phyloP scores from a whole-genome alignment of 2,329 filamentous ascomycete species.

The Clonostachys rosea region DNA sequence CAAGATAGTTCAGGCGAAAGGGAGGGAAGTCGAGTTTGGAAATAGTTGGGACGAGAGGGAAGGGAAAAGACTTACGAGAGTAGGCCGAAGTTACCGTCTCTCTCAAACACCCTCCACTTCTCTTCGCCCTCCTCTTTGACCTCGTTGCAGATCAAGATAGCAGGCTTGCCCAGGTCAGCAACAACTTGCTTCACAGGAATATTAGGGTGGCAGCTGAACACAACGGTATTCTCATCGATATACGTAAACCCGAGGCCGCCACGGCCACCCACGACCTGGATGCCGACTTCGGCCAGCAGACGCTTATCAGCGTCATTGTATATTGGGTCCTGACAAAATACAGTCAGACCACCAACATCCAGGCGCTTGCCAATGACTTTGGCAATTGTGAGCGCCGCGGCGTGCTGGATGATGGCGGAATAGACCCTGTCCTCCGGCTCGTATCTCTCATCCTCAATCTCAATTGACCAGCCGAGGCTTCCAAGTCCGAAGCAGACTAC shows the following conservation, averaged over 20 bases:
- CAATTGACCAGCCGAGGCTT: neutral
- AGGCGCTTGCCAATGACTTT: neutral
- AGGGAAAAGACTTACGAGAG: too few relatives aligned
- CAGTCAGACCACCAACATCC: neutral
- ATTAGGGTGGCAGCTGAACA: conserved; percentile 4
- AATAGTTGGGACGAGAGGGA: too few relatives aligned
- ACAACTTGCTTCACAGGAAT: conserved; percentile 11
- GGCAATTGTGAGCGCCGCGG: neutral
- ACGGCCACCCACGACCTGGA: conserved; percentile 5
- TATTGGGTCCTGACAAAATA: neutral
- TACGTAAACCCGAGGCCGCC: conserved; percentile 6
- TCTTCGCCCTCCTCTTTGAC: too few relatives aligned
- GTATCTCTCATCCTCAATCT: neutral
- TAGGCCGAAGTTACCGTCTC: too few relatives aligned
- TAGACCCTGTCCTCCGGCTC: too few relatives aligned
- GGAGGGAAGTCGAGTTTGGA: too few relatives aligned
- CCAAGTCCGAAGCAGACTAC: neutral
- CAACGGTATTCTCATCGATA: conserved; percentile 7
- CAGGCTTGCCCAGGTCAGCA: conserved; percentile 9
- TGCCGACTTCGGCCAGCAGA: neutral
- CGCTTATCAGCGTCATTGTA: neutral
- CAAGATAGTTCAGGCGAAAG: too few relatives aligned
- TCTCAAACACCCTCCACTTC: too few relatives aligned
- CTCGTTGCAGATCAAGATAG: conserved; percentile 7
- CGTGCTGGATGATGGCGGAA: neutral